Evolutionary conservation across 2,329 filamentous ascomycete genomes (phyloP).

Genomic region (Curvularia sp.): DNA sequence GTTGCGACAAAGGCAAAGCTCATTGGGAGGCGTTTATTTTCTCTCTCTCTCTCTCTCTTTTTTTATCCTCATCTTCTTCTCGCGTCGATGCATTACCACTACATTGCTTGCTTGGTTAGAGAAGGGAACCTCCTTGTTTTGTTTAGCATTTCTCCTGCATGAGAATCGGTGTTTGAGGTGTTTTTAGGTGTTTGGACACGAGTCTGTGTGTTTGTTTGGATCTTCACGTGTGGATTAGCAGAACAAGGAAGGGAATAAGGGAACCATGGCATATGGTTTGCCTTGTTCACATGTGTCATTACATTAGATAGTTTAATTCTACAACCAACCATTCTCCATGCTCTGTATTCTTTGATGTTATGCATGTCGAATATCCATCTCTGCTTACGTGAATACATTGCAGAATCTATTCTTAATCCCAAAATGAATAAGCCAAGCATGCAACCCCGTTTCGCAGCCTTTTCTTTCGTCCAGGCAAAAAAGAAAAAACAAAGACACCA

Average conservation of each 20-base stretch:
- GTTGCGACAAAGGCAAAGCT: neutral
- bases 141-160: neutral
- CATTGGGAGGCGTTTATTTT: constrained; percentile 7
- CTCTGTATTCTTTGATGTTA: neutral
- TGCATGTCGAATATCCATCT: no score
- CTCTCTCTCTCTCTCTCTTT: neutral
- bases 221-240: neutral
- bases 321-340: neutral
- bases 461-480: no score
- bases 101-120: neutral
- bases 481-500: no score
- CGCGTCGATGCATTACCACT: neutral
- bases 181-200: neutral
- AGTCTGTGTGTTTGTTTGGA: neutral
- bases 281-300: neutral
- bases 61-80: neutral
- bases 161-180: neutral
- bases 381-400: no score
- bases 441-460: no score
- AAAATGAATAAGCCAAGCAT: no score
- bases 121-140: neutral
- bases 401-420: no score
- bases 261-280: neutral
- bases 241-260: neutral
- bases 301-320: neutral